Base-by-base conservation (phyloP, 441 rosid genomes). In the Euphorbia schlechtendalii region DNA sequence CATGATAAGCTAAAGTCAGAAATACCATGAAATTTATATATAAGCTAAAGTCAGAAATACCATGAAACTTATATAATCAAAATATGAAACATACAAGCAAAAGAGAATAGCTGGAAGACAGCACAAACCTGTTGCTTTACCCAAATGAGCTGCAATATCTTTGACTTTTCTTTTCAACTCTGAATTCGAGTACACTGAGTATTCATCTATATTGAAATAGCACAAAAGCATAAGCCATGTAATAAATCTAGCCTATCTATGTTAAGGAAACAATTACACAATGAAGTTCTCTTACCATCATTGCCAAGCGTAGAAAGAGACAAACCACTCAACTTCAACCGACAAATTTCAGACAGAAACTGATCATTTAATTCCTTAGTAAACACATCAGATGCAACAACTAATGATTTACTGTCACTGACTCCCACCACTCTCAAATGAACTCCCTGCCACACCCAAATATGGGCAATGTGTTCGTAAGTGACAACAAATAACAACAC, bases 351-450 rank as follows among this genome's bases (percentile, higher is more conserved):
- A 7, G 77, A 74, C 60, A 90, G 65, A 36, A 77, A 51, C 49
- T 69, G 43, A 77, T 93, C 97, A 71, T 74, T 75, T 45, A 93
- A 69, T 69, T 87, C 96, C 56, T 58, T 73, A 18, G 68, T 67
- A 25, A 72, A 56, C 20, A 80, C 78, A 73, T 90, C 85, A 10
- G 85, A 63, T 13, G 86, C 65, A 69, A 72, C 65, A 69, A 88
- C 76, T 69, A 86, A 73, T 5, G 86, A 83, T 67, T 83, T 87
- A 67, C 96, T 90, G 65, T 88, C 99, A 46, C 82, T 74, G 24
- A 87, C 92, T 46, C 97, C 99, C 56, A 93, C 64, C 49, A 93
- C 96, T 38, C 86, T 86, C 76, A 93, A 65, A 69, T 77, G 81
- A 65, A 87, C 81, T 63, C 96, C 96, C 97, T 90, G 77, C 60